Evolutionary conservation across 495 filamentous ascomycete species (phyloP).

Genomic region (Rostrohypoxylon terebratum): DNA sequence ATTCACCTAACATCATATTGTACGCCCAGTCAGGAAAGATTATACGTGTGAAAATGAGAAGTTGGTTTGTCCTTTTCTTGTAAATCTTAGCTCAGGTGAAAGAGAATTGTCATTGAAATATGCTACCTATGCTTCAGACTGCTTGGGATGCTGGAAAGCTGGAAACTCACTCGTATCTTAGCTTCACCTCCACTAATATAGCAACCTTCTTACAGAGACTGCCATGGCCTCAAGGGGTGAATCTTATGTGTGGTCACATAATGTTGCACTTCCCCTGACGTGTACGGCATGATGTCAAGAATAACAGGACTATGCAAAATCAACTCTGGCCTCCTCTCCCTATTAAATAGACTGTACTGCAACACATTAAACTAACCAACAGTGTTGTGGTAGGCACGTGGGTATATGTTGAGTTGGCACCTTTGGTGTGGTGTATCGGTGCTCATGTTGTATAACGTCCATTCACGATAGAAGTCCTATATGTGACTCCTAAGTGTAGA

Average conservation of each 20-base stretch:
- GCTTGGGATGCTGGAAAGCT: neutral
- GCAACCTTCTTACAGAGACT: neutral
- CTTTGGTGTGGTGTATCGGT: neutral
- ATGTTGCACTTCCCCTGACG: neutral
- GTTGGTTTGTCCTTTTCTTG: neutral
- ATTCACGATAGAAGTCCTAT: neutral
- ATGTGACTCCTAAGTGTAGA: neutral
- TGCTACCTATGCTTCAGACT: neutral
- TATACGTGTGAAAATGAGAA: neutral
- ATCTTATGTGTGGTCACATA: neutral
- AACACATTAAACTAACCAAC: neutral
- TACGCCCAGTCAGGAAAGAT: neutral
- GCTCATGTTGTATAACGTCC: neutral
- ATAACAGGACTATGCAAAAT: neutral
- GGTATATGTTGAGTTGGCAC: slow-evolving; percentile 2
- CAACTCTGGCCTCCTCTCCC: neutral
- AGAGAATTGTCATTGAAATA: neutral
- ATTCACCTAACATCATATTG: neutral
- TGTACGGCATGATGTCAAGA: neutral
- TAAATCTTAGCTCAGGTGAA: neutral
- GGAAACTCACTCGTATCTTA: neutral
- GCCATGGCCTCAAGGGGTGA: neutral
- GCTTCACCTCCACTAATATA: neutral
- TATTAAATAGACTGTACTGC: neutral
- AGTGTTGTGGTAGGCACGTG: neutral